Conservation (phyloP, 352 stramenopile genomes). For the Phytophthora citricola region DNA sequence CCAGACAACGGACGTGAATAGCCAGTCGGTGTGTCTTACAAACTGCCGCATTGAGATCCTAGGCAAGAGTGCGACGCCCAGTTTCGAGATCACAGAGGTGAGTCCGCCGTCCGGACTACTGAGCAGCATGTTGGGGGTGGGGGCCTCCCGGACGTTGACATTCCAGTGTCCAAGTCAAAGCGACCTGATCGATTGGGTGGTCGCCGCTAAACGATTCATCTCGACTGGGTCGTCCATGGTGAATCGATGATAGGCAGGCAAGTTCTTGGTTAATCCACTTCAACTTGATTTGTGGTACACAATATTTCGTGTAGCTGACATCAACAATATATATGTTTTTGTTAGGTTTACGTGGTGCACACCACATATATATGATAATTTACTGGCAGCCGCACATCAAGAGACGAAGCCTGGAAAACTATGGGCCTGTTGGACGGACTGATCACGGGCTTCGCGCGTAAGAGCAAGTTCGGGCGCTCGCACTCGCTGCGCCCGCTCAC, state of each 20-base stretch:
- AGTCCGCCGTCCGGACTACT: slow-evolving; percentile 62
- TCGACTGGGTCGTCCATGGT: slow-evolving; percentile 54
- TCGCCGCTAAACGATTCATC: slow-evolving; percentile 78
- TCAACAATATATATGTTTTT: neutral
- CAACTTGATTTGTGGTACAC: slow-evolving; percentile 6
- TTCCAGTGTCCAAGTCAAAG: slow-evolving; percentile 85
- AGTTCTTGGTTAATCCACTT: slow-evolving; percentile 1
- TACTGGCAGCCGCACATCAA: slow-evolving; percentile 31
- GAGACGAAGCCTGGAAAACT: slow-evolving; percentile 5
- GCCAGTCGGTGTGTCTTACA: slow-evolving; percentile 60
- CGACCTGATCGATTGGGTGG: slow-evolving; percentile 85
- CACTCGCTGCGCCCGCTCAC: slow-evolving; percentile 90
- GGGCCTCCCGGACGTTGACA: slow-evolving; percentile 68
- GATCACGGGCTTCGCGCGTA: slow-evolving; percentile 71
- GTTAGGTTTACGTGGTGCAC: neutral
- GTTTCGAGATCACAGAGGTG: slow-evolving; percentile 77
- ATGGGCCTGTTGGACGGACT: slow-evolving; percentile 86
- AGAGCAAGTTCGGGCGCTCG: slow-evolving; percentile 87
- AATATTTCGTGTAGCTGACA: neutral
- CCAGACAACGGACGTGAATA: slow-evolving; percentile 53
- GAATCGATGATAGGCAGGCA: slow-evolving; percentile 21
- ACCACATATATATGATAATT: slow-evolving; percentile 12
- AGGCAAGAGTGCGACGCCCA: slow-evolving; percentile 65
- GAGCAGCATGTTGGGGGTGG: slow-evolving; percentile 70
- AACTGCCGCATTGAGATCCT: slow-evolving; percentile 84